These are phyloP conservation scores for Candida corydali DNA, from an alignment of 805 yeast species.

Conservation along the genomic window DNA sequence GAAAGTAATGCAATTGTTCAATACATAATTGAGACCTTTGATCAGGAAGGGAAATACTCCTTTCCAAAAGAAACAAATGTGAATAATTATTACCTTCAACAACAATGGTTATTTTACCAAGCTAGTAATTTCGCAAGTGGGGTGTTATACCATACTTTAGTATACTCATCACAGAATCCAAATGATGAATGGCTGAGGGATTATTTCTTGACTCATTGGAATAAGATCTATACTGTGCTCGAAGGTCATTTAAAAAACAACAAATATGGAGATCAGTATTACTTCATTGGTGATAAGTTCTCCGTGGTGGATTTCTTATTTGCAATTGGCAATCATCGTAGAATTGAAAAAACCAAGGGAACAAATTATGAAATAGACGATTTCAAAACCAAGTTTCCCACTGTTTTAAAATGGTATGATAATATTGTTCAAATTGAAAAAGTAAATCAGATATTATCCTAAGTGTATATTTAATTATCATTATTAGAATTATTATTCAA, in stretches of 20 bases:
- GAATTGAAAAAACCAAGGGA: slow-evolving; percentile 3
- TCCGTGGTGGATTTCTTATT: slow-evolving; percentile 54
- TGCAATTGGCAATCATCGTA: slow-evolving; percentile 40
- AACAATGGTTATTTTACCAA: slow-evolving; percentile 6
- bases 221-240: slow-evolving; percentile 1
- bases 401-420: slow-evolving; percentile 4
- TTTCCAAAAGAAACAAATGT: slow-evolving; percentile 39
- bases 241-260: slow-evolving; percentile 28
- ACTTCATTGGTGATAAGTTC: slow-evolving; percentile 55
- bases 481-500: slow-evolving; percentile 32
- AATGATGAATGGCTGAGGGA: slow-evolving; percentile 4
- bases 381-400: slow-evolving; percentile 3
- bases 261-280: slow-evolving; percentile 22
- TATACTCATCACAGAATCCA: not conserved
- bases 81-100: not conserved
- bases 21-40: slow-evolving; percentile 57
- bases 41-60: slow-evolving; percentile 44
- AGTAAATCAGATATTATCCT: slow-evolving; percentile 1
- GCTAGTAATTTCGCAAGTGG: slow-evolving; percentile 4
- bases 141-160: not conserved
- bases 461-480: slow-evolving; percentile 11
- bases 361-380: slow-evolving; percentile 1
- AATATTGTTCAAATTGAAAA: slow-evolving; percentile 1
- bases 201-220: not conserved
- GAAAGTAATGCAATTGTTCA: slow-evolving; percentile 60